Evolutionary conservation across 306 rosid genomes (phyloP).

Genomic region (Herpetospermum pedunculosum): DNA sequence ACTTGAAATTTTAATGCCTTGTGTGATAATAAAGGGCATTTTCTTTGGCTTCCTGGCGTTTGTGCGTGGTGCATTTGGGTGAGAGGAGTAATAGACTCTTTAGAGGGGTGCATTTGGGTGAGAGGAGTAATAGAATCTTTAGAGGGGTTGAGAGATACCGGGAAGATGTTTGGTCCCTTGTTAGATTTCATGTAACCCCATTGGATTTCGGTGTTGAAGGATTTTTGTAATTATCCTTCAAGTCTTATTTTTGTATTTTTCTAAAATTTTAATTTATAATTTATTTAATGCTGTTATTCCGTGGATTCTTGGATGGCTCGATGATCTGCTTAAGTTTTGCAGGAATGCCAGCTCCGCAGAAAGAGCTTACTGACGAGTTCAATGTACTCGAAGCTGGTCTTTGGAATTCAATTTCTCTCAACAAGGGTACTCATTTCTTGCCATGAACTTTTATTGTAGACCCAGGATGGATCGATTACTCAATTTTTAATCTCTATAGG

Average conservation of each 20-base stretch:
- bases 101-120: no score
- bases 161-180: no score
- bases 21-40: background rate
- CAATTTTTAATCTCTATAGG: constrained; percentile 38
- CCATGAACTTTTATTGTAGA: background rate
- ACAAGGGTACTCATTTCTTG: constrained; percentile 44
- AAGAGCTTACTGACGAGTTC: constrained; percentile 82
- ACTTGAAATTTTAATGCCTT: background rate
- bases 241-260: no score
- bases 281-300: background rate
- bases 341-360: constrained; percentile 90
- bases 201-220: no score
- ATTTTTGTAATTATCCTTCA: no score
- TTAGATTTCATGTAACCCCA: no score
- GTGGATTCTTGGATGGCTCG: constrained; percentile 8
- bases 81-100: no score
- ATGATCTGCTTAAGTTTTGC: constrained; percentile 12
- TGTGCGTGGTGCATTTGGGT: no score
- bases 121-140: no score
- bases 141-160: no score
- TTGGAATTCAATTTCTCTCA: constrained; percentile 80
- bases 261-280: no score
- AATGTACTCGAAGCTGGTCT: constrained; percentile 86
- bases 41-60: background rate
- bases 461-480: background rate